Evolutionary conservation across 352 stramenopile genomes (phyloP), one percentile per base, ranked within the genome.

Genomic region (Bremia lactucae): DNA sequence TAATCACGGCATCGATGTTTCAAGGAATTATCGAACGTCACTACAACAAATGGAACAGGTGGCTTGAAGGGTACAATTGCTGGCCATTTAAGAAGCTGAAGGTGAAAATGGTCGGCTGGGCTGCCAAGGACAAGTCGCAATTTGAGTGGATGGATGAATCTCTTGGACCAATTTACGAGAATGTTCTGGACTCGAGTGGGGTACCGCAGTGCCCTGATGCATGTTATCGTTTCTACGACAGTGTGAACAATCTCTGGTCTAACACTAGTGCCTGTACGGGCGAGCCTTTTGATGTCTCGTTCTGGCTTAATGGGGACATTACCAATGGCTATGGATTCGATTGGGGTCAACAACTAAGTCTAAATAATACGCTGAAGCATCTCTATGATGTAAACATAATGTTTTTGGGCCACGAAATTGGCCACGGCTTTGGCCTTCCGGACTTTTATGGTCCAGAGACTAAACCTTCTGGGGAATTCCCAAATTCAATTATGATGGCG

Each of bases 91-190:
- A 7, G 6, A 9, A 55, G 8, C 13, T 60, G 22, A 53, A 41
- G 38, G 29, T 60, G n/a, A 51, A 54, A 14, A 50, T 60, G 28
- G 52, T 60, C 3, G 52, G 52, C 11, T 60, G 45, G 45, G 52
- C 52, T n/a, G 19, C 52, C 0, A 60, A 46, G 28, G 34, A 51
- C 19, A 26, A 31, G 28, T 37, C 52, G 4, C 46, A 55, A 28
- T 52, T 60, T 13, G 34, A 42, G 18, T 60, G 52, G 52, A 28
- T 14, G 0, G 46, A 56, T 18, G 21, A 48, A n/a, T 43, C 46
- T 13, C 22, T 55, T 7, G 52, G 52, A 11, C 23, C 26, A 2
- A 23, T 60, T 23, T 60, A 60, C 23, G 40, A 49, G 21, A 36
- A 34, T 4, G 21, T 1, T 8, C 1, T 43, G 2, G 38, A 46